These are phyloP conservation scores for Sisymbrium irio DNA, from an alignment of 345 rosid species.

Conservation along the genomic window DNA sequence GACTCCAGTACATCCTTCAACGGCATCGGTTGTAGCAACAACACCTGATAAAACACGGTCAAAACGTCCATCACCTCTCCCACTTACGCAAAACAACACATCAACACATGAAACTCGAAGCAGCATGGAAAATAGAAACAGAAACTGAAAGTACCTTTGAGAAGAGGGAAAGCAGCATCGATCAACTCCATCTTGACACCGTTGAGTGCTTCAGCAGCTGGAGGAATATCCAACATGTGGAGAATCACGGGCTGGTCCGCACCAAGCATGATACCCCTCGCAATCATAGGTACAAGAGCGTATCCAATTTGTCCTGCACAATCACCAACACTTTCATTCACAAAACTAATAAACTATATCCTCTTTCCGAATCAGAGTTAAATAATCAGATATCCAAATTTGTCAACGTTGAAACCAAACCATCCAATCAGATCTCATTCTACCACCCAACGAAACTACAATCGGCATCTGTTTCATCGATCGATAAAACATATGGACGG, in stretches of 20 bases:
- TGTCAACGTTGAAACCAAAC: neutral
- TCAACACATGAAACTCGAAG: neutral
- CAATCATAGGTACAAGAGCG: conserved; percentile 99
- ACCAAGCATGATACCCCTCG: conserved; percentile 97
- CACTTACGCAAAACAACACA: neutral
- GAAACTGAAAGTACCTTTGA: conserved; percentile 55
- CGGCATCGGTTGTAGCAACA: conserved; percentile 93
- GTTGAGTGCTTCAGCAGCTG: conserved; percentile 94
- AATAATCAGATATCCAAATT: neutral
- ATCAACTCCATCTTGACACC: conserved; percentile 98
- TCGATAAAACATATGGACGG: neutral
- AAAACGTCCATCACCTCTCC: neutral
- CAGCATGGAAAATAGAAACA: neutral
- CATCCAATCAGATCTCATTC: conserved; percentile 17
- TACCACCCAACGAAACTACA: neutral
- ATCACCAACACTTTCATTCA: conserved; percentile 5
- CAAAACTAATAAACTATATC: no score
- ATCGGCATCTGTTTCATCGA: neutral
- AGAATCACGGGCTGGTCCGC: conserved; percentile 97
- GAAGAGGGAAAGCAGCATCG: conserved; percentile 98
- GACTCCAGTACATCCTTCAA: conserved; percentile 97
- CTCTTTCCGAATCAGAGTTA: neutral
- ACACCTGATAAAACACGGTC: conserved; percentile 55
- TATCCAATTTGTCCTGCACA: conserved; percentile 96
- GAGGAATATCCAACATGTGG: conserved; percentile 98